These are phyloP conservation scores for Ochetophila trinervis DNA, from an alignment of 306 rosid genomes.

Conservation along the genomic window DNA sequence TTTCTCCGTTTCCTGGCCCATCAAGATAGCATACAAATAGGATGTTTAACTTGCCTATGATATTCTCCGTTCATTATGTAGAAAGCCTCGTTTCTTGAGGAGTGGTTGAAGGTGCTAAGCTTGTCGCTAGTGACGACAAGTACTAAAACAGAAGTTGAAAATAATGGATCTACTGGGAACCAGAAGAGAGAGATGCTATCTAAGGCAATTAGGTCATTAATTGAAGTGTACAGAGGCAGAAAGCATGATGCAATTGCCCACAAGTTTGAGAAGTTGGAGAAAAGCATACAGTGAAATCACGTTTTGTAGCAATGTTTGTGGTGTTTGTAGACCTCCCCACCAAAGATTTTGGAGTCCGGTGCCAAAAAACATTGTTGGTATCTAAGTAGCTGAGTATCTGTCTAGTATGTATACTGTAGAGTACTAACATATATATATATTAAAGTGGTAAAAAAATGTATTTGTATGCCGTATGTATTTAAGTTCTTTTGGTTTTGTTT, in stretches of 20 bases:
- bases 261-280: constrained; percentile 62
- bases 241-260: constrained; percentile 43
- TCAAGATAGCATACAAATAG: neutral
- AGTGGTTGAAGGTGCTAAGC: constrained; percentile 67
- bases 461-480: no score
- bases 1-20: neutral
- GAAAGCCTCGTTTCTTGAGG: constrained; percentile 79
- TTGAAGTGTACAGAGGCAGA: constrained; percentile 53
- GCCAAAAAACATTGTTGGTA: no score
- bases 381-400: no score
- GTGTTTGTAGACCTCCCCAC: no score
- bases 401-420: no score
- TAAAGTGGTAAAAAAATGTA: no score
- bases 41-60: no score
- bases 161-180: constrained; percentile 32
- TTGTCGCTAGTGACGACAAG: constrained; percentile 39
- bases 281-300: constrained; percentile 15
- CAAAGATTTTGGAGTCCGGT: no score
- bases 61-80: constrained; percentile 6
- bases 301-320: no score
- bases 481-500: no score
- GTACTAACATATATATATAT: no score
- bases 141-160: constrained; percentile 36
- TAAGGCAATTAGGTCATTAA: constrained; percentile 57
- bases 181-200: constrained; percentile 65